Evolutionary conservation across 2,329 filamentous ascomycete genomes (phyloP), one percentile per base, ranked within the genome.

Genomic region (Aspergillus sp.): DNA sequence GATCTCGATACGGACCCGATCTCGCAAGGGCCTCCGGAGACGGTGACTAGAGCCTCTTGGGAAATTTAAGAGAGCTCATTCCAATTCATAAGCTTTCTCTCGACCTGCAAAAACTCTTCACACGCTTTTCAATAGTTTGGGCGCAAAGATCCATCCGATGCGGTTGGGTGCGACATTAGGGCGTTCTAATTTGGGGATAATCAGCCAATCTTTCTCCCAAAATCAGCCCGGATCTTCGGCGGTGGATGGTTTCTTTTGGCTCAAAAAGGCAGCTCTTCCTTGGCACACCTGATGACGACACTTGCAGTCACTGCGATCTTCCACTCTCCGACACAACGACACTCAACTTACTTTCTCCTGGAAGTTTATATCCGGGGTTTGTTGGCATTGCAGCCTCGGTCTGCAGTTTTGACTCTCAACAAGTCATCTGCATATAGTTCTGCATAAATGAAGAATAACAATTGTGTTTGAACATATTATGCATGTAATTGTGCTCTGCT

Each of bases 271-370:
- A 38, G 17, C 57, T 54, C 19, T 17, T 47, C 8, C 57, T 59
- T 56, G 58, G 58, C 52, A 51, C 30, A 51, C 30, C 19, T 36
- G 58, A 55, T 51, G 52, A 47, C 51, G 43, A 59, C 51, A 55
- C 30, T 32, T 51, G 58, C 54, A 48, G 25, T 28, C 25, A 28
- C 25, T 28, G 25, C 7, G 48, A 30, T 43, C 48, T 17, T 51
- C 32, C 25, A 49, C 25, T 13, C 25, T 28, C 25, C 25, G 7
- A 8, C 25, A 28, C 25, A 28, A 28, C 25, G 7, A 28, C 28
- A 30, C 28, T 30, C 28, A 30, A 30, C 28, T 51, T 32, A 23
- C 15, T 55, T 17, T 51, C 30, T 55, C 17, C 13, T 5, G 32
- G 32, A 47, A 55, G 32, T 28, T 41, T 38, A 41, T 36, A 36